Percentiles rank a stretch among this genome's conserved stretches.
phyloP scores from a whole-genome alignment of 208 protist genomes.

The Trypanosoma avium region DNA sequence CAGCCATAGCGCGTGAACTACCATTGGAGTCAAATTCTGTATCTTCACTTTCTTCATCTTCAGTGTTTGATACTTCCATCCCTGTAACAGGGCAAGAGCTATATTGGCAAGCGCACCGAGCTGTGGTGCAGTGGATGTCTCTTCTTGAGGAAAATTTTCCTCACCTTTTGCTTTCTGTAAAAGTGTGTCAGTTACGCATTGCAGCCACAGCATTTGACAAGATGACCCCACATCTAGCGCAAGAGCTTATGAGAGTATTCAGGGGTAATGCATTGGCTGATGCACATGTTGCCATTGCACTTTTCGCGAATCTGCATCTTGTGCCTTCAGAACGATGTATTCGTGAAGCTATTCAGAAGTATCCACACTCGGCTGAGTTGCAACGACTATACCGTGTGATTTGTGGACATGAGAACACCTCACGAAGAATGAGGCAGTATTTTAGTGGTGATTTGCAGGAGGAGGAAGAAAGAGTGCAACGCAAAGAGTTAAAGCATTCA shows the following conservation, averaged over 20 bases:
- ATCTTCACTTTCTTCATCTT: not conserved
- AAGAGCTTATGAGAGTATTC: not conserved
- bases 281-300: constrained; percentile 8
- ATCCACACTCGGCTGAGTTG: constrained; percentile 24
- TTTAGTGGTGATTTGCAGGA: not conserved
- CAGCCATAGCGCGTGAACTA: too few species aligned
- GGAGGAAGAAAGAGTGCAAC: not conserved
- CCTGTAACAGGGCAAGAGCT: constrained; percentile 3
- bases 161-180: constrained; percentile 2
- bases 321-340: constrained; percentile 20
- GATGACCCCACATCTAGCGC: not conserved
- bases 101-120: constrained; percentile 15
- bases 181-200: constrained; percentile 20
- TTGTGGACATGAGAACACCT: not conserved
- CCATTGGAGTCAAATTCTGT: too few species aligned
- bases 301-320: constrained; percentile 26
- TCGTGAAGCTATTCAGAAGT: constrained; percentile 17
- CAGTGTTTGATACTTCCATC: not conserved
- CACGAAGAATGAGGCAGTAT: not conserved
- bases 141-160: constrained; percentile 12
- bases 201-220: constrained; percentile 21
- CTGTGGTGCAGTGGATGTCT: constrained; percentile 4
- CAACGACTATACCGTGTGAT: constrained; percentile 21
- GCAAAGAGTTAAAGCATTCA: not conserved
- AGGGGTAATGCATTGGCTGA: constrained; percentile 4